Base-by-base conservation (phyloP, 768 basidiomycete genomes). In the Artomyces pyxidatus region DNA sequence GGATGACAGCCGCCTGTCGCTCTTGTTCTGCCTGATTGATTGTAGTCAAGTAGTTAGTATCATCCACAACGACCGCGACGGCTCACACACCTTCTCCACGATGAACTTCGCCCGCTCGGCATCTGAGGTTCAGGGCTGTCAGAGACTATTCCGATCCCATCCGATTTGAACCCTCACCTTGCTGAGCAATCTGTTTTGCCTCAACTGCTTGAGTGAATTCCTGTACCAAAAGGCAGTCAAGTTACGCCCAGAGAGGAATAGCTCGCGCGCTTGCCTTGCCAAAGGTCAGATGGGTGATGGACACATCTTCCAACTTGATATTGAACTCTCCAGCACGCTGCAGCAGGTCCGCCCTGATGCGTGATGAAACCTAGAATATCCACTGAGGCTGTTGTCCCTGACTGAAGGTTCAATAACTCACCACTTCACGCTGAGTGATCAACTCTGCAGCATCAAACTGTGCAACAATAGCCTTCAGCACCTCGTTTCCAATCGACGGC, bases 41-140 rank as follows among this genome's bases (percentile, higher is more conserved):
- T 19, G 50, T 48, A 47, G 47, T 32, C 17, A 45, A 32, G 19
- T 55, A 38, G 27, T 51, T 39, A 48, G 44, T 43, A 9, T 37
- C 42, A 45, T 32, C 35, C 41, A 22, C n/a, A 17, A 39, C 7
- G 32, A 40, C 4, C 17, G 22, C 32, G 11, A 43, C 19, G 49
- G 32, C 14, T 10, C 38, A 59, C 73, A 48, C 52, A 90, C 92
- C 78, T 96, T 97, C 72, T 99, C 96, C 54, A 99, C 96, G 56
- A 98, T 88, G 67, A 97, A 99, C 68, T 97, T 98, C 49, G 96
- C 96, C 28, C 96, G 83, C 71, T 99, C 96, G 54, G 96, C 96
- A 69, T 98, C 95, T 93, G 57, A 25, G 32, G 11, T 27, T 16
- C 22, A 28, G 21, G 9, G 50, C 25, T 21, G 14, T 6, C 21